Evolutionary conservation across 2,329 filamentous ascomycete genomes (phyloP), one percentile per base, ranked within the genome.

Genomic region (Xenosphaeropsis pyriputrescens): DNA sequence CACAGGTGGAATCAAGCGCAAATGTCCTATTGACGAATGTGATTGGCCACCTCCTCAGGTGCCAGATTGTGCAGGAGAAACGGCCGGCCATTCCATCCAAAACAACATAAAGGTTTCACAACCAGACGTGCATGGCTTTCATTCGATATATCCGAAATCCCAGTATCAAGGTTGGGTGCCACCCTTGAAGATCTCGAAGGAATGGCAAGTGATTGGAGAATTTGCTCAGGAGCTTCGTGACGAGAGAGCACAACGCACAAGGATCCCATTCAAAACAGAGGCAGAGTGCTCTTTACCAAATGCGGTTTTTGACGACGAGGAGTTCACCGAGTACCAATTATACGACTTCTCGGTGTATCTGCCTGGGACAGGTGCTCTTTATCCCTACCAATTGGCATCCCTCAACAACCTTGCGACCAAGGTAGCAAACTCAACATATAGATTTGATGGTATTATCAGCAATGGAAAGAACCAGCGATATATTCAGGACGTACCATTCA

Each of bases 391-490:
- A 43, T 63, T 83, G 50, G 58, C 65, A 5, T 58, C 70, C 0
- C 55, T 81, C 0, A 65, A 79, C 16, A 55, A 68, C 7, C 57
- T 79, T 0, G 56, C 63, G 3, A 62, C 58, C 1, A 55, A 53
- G 13, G 52, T 46, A 0, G 58, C 51, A 0, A 56, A 54, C 30
- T 52, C 50, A 13, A 48, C 43, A 4, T 64, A 74, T 38, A 70
- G 61, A 34, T 72, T 84, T 29, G 73, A 83, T 44, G 80, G 80
- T 0, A 50, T 69, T 0, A 51, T 86, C 0, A 66, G 61, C 7
- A 40, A 61, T 3, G 67, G 66, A 0, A 47, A 55, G 1, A 39
- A 22, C 15, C 52, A 38, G 3, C 45, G 29, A 31, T 82, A 70
- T 39, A 63, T 89, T 0, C 56, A 69, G 34, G 57, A 52, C 0